Percentiles rank a stretch among this genome's conserved stretches.
phyloP scores from a whole-genome alignment of 1,284 basidiomycete genomes.

The Irpex rosettiformis region DNA sequence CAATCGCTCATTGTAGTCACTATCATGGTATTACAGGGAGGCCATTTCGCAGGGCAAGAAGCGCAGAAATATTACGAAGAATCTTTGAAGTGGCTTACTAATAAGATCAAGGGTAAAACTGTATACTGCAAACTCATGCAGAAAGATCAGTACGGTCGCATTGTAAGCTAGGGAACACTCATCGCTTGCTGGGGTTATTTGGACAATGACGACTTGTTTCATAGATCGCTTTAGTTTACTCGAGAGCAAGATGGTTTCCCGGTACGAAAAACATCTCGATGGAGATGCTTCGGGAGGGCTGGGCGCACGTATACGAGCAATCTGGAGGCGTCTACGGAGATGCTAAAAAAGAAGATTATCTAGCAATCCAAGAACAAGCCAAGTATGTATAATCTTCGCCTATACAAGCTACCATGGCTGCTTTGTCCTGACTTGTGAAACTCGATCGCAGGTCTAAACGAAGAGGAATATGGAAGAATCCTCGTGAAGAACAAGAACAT shows the following conservation, averaged over 20 bases:
- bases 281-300: conserved; percentile 78
- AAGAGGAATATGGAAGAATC: conserved; percentile 69
- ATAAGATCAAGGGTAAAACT: conserved; percentile 48
- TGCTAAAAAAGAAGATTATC: conserved; percentile 58
- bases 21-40: conserved; percentile 23
- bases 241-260: conserved; percentile 47
- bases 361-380: conserved; percentile 58
- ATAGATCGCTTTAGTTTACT: conserved; percentile 66
- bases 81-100: conserved; percentile 68
- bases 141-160: conserved; percentile 79
- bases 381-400: conserved; percentile 46
- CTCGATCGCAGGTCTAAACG: conserved; percentile 41
- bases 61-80: conserved; percentile 72
- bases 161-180: conserved; percentile 45
- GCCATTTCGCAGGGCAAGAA: conserved; percentile 77
- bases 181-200: neutral
- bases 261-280: conserved; percentile 54
- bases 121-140: conserved; percentile 69
- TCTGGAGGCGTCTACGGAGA: conserved; percentile 79
- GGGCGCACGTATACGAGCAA: conserved; percentile 73
- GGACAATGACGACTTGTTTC: neutral
- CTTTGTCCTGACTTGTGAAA: neutral
- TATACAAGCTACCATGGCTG: neutral
- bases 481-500: conserved; percentile 52
- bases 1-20: conserved; percentile 15